Base-by-base conservation (phyloP, 78 protist genomes). In the Dictyostelium discoideum region DNA sequence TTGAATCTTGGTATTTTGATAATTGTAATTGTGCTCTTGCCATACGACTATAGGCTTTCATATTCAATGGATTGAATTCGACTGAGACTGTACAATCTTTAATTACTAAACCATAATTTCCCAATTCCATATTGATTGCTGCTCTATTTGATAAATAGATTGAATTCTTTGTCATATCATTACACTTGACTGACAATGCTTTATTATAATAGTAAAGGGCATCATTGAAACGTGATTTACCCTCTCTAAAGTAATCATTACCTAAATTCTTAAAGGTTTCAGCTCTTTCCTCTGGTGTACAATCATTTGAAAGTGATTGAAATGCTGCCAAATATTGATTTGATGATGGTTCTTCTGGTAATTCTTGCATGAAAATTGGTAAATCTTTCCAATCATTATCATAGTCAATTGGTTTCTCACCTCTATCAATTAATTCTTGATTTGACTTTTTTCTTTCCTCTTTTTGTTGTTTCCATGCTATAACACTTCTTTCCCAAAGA, bases 101-200 rank as follows among this genome's bases (percentile, higher is more conserved):
- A 57, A 86, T 74, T 0, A 86, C 96, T 10, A 65, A 29, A 29
- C 92, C 80, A 85, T 86, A 83, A 29, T 93, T 93, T 16, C 90
- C 85, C 18, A 85, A 50, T 40, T 85, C 92, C n/a, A 93, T 10
- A 65, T 93, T 85, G 5, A 85, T 82, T 0, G 96, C 96, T 22
- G 96, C 96, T 85, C 96, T 89, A 80, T 93, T 93, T n/a, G 96
- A 83, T 37, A 87, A 26, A 44, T n/a, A 42, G 0, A 67, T 37
- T 26, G 89, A 80, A 26, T 87, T 84, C 20, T 72, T 80, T 60
- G 63, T 85, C 87, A 87, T 80, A 29, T 93, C 96, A 3, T 37
- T 13, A 29, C 92, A 86, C 54, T 87, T 87, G 0, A 83, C 57
- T 18, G 80, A 72, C 20, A 93, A 77, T 37, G 96, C 96, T 50